These are phyloP conservation scores for Solanum sejunctum DNA, from an alignment of 257 asterid species.

Conservation along the genomic window DNA sequence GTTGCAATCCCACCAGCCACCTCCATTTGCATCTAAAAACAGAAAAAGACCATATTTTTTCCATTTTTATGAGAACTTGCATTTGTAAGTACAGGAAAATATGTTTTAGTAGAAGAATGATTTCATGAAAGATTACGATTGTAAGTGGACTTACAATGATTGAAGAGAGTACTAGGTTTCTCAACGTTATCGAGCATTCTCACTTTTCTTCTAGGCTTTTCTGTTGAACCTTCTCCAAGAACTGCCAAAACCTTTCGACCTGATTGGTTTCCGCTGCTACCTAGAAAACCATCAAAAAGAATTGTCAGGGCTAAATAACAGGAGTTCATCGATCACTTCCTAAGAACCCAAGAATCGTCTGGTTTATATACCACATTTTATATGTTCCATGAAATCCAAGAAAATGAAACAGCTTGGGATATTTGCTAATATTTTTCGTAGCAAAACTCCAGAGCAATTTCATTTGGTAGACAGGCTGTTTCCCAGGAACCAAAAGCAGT, in stretches of 20 bases:
- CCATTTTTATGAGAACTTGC: neutral
- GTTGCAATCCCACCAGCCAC: conserved; percentile 77
- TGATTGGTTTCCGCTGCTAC: conserved; percentile 13
- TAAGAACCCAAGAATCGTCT: neutral
- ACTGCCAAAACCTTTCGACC: conserved; percentile 41
- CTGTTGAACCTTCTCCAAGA: conserved; percentile 58
- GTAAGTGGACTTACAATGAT: conserved; percentile 35
- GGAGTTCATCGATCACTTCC: neutral
- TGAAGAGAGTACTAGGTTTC: conserved; percentile 34
- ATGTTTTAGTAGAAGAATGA: neutral
- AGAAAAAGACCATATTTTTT: neutral
- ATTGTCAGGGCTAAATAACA: neutral
- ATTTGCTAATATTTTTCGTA: neutral
- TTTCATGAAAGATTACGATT: neutral
- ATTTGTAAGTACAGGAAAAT: neutral
- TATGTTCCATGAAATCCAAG: neutral
- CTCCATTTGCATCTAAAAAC: conserved; percentile 64
- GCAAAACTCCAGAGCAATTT: neutral
- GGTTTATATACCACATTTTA: neutral
- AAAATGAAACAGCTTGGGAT: neutral
- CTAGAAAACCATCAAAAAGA: conserved; percentile 8
- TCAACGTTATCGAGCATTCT: conserved; percentile 10
- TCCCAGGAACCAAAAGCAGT: neutral
- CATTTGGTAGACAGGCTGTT: no score
- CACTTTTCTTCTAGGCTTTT: conserved; percentile 18